A percentile compares a stretch with the other conserved stretches of the same genome.
phyloP scores from a whole-genome alignment of 208 protist genomes.

The Perkinsela sp. region DNA sequence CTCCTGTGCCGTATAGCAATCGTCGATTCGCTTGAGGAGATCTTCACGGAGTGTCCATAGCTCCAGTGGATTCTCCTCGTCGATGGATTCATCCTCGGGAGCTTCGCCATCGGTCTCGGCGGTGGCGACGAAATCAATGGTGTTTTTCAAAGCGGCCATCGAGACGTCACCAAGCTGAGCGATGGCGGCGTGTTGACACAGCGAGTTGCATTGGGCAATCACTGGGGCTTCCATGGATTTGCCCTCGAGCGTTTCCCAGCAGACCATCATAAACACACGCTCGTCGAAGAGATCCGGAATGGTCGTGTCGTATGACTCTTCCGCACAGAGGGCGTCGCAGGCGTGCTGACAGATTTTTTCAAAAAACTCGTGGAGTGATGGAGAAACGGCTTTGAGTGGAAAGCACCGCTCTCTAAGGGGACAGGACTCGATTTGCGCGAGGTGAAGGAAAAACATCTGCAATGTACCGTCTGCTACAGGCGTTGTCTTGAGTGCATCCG shows the following conservation, averaged over 20 bases:
- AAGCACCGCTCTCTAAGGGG: not conserved
- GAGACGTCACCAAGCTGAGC: not conserved
- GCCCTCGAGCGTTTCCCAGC: not conserved
- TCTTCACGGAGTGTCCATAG: not conserved
- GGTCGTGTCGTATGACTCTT: not conserved
- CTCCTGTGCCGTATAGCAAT: not conserved
- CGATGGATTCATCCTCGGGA: no score
- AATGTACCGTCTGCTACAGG: not conserved
- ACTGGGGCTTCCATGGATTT: not conserved
- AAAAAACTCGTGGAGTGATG: not conserved
- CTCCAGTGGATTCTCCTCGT: no score
- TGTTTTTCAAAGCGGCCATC: not conserved
- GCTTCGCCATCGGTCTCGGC: not conserved
- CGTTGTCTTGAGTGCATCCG: not conserved
- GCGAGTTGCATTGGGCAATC: not conserved
- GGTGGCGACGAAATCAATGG: not conserved
- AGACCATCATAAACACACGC: not conserved
- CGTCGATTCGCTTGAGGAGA: not conserved
- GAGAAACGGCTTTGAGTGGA: not conserved
- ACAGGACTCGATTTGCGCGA: not conserved
- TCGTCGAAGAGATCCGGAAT: not conserved
- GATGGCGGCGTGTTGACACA: not conserved
- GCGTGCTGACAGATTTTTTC: not conserved
- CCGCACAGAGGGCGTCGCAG: not conserved
- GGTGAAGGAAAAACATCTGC: not conserved